Conservation (phyloP, 2,329 filamentous ascomycete genomes). For the Botryosphaeria dothidea region DNA sequence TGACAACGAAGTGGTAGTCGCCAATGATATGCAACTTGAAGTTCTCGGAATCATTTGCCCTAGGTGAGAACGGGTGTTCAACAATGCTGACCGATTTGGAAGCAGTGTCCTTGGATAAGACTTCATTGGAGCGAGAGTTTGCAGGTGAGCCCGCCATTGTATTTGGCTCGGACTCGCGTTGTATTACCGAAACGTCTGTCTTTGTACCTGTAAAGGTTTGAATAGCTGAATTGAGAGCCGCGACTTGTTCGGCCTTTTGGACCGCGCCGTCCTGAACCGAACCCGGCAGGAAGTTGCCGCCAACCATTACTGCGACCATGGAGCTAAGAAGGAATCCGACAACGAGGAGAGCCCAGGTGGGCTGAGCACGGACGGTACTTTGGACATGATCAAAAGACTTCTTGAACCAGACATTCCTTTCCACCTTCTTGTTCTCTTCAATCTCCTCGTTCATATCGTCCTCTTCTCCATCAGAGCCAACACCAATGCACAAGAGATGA, state of each 20-base stretch:
- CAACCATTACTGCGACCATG: background rate
- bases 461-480: background rate
- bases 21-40: conserved; percentile 58
- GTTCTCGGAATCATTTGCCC: conserved; percentile 34
- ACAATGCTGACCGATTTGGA: conserved; percentile 10
- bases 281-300: background rate
- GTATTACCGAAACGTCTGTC: conserved; percentile 14
- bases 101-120: conserved; percentile 5
- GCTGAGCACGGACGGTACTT: conserved; percentile 1
- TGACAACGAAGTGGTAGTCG: conserved; percentile 55
- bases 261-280: conserved; percentile 1
- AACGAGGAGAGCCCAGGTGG: conserved; percentile 9
- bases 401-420: background rate
- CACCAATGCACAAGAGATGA: conserved; percentile 35
- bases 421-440: background rate
- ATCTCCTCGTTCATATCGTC: background rate
- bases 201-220: conserved; percentile 15
- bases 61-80: conserved; percentile 14
- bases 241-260: conserved; percentile 5
- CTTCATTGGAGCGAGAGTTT: background rate
- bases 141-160: background rate
- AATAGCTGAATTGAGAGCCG: conserved; percentile 16
- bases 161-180: conserved; percentile 5
- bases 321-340: conserved; percentile 1
- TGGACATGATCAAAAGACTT: background rate